Percentiles rank a stretch among this genome's conserved stretches.
These are phyloP conservation scores for Chiua virens DNA, from an alignment of 768 basidiomycete species.

Conservation along the genomic window DNA sequence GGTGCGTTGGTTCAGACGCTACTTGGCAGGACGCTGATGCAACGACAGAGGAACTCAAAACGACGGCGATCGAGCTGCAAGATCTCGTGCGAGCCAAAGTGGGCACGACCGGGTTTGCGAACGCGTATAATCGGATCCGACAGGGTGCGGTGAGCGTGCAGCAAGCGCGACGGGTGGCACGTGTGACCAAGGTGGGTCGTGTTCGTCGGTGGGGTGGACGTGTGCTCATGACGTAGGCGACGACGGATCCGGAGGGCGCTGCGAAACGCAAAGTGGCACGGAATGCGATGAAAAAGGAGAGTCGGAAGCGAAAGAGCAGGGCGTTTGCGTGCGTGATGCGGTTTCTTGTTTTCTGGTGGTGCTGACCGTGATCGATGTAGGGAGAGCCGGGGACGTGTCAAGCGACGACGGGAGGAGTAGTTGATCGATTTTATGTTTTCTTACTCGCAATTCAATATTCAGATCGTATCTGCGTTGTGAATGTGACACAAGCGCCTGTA, in stretches of 20 bases:
- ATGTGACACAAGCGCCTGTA: too few relatives aligned
- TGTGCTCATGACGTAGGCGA: conserved; percentile 38
- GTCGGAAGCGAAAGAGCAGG: conserved; percentile 73
- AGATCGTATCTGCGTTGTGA: too few relatives aligned
- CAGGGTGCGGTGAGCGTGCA: conserved; percentile 65
- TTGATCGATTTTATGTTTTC: background rate
- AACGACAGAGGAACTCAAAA: conserved; percentile 74
- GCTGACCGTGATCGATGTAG: conserved; percentile 24
- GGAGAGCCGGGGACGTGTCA: conserved; percentile 49
- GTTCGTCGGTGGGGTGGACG: background rate
- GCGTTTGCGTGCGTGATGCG: conserved; percentile 54
- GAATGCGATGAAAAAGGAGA: conserved; percentile 80
- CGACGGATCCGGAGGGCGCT: conserved; percentile 72
- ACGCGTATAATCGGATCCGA: conserved; percentile 76
- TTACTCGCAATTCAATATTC: too few relatives aligned
- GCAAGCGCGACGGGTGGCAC: conserved; percentile 67
- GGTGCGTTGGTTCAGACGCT: conserved; percentile 45
- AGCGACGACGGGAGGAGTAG: conserved; percentile 40
- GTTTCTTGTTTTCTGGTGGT: background rate
- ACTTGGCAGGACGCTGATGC: background rate
- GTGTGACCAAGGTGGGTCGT: conserved; percentile 48
- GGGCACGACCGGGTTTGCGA: conserved; percentile 82
- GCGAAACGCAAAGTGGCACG: conserved; percentile 72
- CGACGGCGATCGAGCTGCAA: conserved; percentile 76
- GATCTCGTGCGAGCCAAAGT: conserved; percentile 87